Conservation (phyloP, 805 yeast species). For the Myxozyma nipponensis region DNA sequence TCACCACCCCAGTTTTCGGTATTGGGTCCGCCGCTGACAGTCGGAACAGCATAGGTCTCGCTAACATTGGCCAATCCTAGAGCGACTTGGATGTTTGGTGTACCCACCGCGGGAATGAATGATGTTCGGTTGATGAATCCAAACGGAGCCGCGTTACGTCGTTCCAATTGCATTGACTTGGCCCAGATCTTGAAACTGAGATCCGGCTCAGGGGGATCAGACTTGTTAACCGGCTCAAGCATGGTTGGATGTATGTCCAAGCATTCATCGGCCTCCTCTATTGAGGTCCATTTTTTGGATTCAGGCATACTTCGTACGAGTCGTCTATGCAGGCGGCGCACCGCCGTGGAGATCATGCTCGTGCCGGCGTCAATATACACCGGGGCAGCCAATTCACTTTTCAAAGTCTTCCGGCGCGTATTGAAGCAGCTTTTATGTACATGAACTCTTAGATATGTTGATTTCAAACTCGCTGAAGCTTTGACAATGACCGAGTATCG, state of each 20-base stretch:
- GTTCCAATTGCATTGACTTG: constrained; percentile 14
- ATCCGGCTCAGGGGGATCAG: constrained; percentile 9
- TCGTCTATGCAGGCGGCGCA: background rate
- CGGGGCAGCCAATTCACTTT: constrained; percentile 4
- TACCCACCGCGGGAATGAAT: constrained; percentile 31
- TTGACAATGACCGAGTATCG: constrained; percentile 12
- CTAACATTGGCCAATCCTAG: constrained; percentile 34
- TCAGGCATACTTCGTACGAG: background rate
- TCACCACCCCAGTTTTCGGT: constrained; percentile 61
- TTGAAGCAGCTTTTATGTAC: constrained; percentile 20
- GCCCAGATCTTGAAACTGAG: constrained; percentile 5
- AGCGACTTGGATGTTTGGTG: constrained; percentile 33
- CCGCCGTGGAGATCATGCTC: background rate
- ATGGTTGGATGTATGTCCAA: constrained; percentile 4
- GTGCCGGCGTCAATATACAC: background rate
- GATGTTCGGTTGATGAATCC: constrained; percentile 34
- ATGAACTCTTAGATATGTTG: constrained; percentile 11
- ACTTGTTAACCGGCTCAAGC: background rate
- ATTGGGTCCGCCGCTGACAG: constrained; percentile 57
- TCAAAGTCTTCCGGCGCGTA: constrained; percentile 4
- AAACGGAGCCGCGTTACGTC: constrained; percentile 17
- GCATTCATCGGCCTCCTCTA: constrained; percentile 3
- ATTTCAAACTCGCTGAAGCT: constrained; percentile 9
- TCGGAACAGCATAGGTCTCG: constrained; percentile 33
- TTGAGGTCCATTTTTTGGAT: background rate